Percentiles rank a stretch among this genome's conserved stretches.
Evolutionary conservation across 1,139 yeast species (phyloP).

Genomic region (Taiozyma onychis): DNA sequence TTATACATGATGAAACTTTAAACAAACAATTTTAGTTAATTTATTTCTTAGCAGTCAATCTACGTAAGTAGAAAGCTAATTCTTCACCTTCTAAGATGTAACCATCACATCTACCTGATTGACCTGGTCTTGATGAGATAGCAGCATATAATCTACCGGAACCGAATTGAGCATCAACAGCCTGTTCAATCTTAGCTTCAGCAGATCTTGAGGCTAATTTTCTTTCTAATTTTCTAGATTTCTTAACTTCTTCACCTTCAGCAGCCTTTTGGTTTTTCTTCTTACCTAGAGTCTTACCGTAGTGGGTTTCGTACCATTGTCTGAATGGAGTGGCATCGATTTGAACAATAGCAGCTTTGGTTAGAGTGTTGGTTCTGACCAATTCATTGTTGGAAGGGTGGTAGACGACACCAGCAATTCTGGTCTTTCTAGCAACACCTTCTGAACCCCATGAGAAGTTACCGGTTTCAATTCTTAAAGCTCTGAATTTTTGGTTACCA

Average conservation of each 20-base stretch:
- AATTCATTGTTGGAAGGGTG: slow-evolving; percentile 99
- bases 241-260: slow-evolving; percentile 51
- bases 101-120: slow-evolving; percentile 99
- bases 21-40: slow-evolving; percentile 14
- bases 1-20: slow-evolving; percentile 22
- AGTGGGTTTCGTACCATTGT: slow-evolving; percentile 98
- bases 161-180: slow-evolving; percentile 94
- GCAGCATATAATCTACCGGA: slow-evolving; percentile 99
- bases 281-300: slow-evolving; percentile 93
- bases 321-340: slow-evolving; percentile 99
- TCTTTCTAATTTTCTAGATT: slow-evolving; percentile 82
- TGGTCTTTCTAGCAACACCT: slow-evolving; percentile 98
- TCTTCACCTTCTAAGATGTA: slow-evolving; percentile 99
- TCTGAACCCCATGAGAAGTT: slow-evolving; percentile 99
- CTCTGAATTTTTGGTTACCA: slow-evolving; percentile 99
- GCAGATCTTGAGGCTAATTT: slow-evolving; percentile 90
- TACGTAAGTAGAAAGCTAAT: slow-evolving; percentile 99
- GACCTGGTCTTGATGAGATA: slow-evolving; percentile 99
- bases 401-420: slow-evolving; percentile 96
- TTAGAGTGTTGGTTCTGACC: slow-evolving; percentile 99
- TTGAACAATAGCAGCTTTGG: slow-evolving; percentile 98
- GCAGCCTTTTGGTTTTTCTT: slow-evolving; percentile 33
- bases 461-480: slow-evolving; percentile 98
- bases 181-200: slow-evolving; percentile 76
- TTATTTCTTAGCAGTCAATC: slow-evolving; percentile 99